phyloP scores from a whole-genome alignment of 2,329 filamentous ascomycete species.

The Neonectria ditissima region DNA sequence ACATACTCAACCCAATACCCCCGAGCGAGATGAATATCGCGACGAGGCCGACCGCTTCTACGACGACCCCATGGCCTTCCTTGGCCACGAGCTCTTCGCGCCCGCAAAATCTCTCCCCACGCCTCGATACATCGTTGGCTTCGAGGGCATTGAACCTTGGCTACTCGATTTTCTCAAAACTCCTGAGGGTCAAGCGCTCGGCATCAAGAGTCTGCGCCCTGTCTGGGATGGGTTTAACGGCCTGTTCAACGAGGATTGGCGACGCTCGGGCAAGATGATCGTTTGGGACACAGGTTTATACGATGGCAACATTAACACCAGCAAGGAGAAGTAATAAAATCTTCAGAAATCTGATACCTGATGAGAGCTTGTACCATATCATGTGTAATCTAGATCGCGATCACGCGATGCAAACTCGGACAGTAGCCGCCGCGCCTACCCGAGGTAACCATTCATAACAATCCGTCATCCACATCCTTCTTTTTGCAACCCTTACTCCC shows the following conservation, averaged over 20 bases:
- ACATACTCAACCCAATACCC: slow-evolving; percentile 67
- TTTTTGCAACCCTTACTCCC: slow-evolving; percentile 40
- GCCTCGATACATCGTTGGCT: slow-evolving; percentile 71
- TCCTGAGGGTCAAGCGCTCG: slow-evolving; percentile 54
- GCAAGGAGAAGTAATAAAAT: slow-evolving; percentile 6
- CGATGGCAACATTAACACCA: slow-evolving; percentile 15
- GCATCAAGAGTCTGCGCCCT: slow-evolving; percentile 55
- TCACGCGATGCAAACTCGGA: background rate
- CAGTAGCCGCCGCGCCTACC: background rate
- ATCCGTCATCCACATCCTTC: slow-evolving; percentile 26
- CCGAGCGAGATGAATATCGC: slow-evolving; percentile 75
- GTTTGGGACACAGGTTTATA: slow-evolving; percentile 68
- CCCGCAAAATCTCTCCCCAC: slow-evolving; percentile 42
- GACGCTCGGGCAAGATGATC: slow-evolving; percentile 66
- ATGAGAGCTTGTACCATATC: slow-evolving; percentile 4
- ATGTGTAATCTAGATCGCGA: slow-evolving; percentile 12
- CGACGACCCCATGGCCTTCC: slow-evolving; percentile 68
- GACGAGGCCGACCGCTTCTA: slow-evolving; percentile 97
- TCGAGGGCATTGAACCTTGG: slow-evolving; percentile 66
- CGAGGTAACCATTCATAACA: slow-evolving; percentile 2
- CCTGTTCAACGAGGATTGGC: slow-evolving; percentile 71
- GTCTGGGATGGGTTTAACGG: slow-evolving; percentile 71
- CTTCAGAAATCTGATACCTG: background rate
- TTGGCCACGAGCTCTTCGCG: slow-evolving; percentile 64
- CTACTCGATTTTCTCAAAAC: slow-evolving; percentile 60